phyloP scores from a whole-genome alignment of 441 rosid species.

The Pelargonium myrrhifolium region DNA sequence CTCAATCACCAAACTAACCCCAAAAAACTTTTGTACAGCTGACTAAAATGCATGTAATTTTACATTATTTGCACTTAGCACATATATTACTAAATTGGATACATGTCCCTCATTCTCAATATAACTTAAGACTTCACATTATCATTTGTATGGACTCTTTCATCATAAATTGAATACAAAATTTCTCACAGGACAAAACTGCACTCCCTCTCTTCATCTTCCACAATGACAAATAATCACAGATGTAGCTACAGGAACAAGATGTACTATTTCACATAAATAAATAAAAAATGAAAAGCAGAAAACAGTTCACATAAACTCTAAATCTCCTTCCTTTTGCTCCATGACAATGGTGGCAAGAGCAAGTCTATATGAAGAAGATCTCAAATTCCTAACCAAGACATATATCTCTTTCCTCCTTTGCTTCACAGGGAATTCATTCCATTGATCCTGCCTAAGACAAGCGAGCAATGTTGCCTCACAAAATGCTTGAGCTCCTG shows the following conservation, averaged over 20 bases:
- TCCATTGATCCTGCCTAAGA: conserved; percentile 72
- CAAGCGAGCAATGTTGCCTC: conserved; percentile 57
- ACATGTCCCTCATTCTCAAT: no score
- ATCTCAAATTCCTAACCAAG: conserved; percentile 67
- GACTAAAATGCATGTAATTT: no score
- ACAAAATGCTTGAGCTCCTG: conserved; percentile 53
- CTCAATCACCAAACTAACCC: no score
- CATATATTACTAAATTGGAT: no score
- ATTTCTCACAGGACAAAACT: not conserved
- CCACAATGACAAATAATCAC: not conserved
- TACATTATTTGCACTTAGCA: no score
- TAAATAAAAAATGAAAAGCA: no score
- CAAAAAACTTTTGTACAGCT: no score
- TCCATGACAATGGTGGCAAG: conserved; percentile 64
- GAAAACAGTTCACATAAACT: conserved; percentile 32
- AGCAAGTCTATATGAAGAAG: conserved; percentile 72
- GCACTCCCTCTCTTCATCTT: not conserved
- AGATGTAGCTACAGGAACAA: not conserved
- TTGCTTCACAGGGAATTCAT: conserved; percentile 30
- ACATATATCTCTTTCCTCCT: conserved; percentile 59
- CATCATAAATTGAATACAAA: not conserved
- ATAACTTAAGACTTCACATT: no score
- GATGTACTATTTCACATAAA: not conserved
- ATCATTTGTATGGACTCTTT: no score
- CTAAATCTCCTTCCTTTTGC: conserved; percentile 42